A percentile compares a stretch with the other conserved stretches of the same genome.
phyloP scores from a whole-genome alignment of 2,329 filamentous ascomycete species.

The Lasiodiplodia theobromae region DNA sequence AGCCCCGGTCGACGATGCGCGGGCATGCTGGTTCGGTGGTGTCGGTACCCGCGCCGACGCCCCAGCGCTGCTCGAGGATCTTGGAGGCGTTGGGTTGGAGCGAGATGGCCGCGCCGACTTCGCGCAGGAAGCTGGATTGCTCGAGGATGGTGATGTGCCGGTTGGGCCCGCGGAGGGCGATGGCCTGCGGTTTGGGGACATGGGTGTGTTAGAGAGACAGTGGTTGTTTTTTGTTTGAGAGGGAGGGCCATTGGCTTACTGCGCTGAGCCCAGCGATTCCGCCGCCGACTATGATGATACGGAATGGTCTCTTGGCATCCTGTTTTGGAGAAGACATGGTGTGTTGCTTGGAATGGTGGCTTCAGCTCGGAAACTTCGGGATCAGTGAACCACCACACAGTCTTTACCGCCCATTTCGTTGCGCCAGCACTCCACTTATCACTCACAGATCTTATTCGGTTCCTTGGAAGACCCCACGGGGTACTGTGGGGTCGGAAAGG shows the following conservation, averaged over 20 bases:
- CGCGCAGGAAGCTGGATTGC: slow-evolving; percentile 41
- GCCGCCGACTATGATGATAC: slow-evolving; percentile 41
- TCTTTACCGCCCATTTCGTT: no score
- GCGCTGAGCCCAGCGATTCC: slow-evolving; percentile 22
- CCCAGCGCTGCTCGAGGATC: slow-evolving; percentile 43
- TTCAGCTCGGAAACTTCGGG: no score
- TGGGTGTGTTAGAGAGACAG: neutral
- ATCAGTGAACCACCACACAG: no score
- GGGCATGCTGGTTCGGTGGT: no score
- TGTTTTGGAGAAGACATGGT: neutral
- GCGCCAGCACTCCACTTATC: no score
- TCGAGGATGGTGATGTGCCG: slow-evolving; percentile 46
- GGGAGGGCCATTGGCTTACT: neutral
- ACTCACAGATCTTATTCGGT: no score
- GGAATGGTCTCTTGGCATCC: slow-evolving; percentile 34
- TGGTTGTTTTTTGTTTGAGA: neutral
- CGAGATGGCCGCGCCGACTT: slow-evolving; percentile 52
- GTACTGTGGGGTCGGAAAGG: neutral
- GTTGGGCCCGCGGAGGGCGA: slow-evolving; percentile 45
- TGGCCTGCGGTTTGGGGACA: slow-evolving; percentile 35
- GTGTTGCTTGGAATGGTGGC: no score
- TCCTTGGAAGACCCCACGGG: neutral
- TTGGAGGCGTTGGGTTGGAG: slow-evolving; percentile 53
- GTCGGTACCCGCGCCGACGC: no score
- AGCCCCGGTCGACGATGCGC: slow-evolving; percentile 47